These are phyloP conservation scores for Chrysochromulina tobinii DNA, from an alignment of 78 protist genomes.

Conservation along the genomic window DNA sequence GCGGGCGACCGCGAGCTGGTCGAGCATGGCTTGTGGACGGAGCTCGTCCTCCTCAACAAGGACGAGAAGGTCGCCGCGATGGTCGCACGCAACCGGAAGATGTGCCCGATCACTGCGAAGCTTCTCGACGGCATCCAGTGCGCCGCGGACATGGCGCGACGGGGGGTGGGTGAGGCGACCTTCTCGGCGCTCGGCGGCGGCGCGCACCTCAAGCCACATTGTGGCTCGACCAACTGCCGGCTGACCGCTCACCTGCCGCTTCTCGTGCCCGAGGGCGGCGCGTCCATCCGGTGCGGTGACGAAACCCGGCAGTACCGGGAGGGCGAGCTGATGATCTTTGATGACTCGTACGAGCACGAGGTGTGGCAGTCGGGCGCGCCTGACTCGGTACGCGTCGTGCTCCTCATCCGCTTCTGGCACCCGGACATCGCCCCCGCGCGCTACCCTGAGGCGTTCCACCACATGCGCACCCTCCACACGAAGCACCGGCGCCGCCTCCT, in stretches of 20 bases:
- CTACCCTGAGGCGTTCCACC: background rate
- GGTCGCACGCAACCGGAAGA: background rate
- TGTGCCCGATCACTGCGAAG: background rate
- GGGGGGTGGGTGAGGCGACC: background rate
- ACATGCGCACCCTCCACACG: too few species aligned
- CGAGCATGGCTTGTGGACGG: background rate
- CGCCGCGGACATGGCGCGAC: background rate
- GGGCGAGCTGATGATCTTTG: background rate
- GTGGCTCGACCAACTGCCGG: background rate
- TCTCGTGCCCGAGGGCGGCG: background rate
- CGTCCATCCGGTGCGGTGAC: background rate
- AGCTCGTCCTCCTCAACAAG: background rate
- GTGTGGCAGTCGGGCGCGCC: background rate
- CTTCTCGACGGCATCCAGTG: background rate
- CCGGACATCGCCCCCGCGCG: background rate
- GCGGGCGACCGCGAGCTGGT: background rate
- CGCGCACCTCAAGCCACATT: background rate
- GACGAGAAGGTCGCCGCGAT: background rate
- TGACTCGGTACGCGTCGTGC: background rate
- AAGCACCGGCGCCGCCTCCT: too few species aligned
- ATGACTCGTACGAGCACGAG: conserved; percentile 21
- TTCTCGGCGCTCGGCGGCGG: background rate
- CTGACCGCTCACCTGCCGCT: background rate
- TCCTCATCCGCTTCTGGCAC: conserved; percentile 22
- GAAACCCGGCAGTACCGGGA: background rate